Evolutionary conservation across 2,329 filamentous ascomycete species (phyloP).

Genomic region (Boeremia exigua): DNA sequence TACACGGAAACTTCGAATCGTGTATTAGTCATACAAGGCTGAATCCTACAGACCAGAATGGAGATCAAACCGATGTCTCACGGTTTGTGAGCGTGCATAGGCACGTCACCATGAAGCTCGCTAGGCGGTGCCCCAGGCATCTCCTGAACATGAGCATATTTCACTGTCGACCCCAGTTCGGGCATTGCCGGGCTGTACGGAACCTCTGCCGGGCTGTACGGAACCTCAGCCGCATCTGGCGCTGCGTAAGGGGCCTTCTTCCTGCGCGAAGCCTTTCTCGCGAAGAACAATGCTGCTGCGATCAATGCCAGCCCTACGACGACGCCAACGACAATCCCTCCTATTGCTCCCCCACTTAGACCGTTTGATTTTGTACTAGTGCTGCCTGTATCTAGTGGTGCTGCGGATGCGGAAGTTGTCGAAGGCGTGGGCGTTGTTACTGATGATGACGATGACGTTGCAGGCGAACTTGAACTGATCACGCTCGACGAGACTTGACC

Average conservation of each 20-base stretch:
- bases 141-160: slow-evolving; percentile 7
- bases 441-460: not conserved
- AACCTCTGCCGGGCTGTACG: not conserved
- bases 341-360: slow-evolving; percentile 7
- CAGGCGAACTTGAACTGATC: not conserved
- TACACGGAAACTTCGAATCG: not conserved
- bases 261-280: not conserved
- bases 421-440: not conserved
- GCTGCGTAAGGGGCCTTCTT: not conserved
- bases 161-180: not conserved
- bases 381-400: not conserved
- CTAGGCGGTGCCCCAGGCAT: slow-evolving; percentile 3
- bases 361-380: not conserved
- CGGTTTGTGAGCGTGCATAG: not conserved
- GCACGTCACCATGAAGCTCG: slow-evolving; percentile 7
- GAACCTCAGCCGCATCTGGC: not conserved
- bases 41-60: not conserved
- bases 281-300: slow-evolving; percentile 2
- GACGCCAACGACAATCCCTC: slow-evolving; percentile 4
- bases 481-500: slow-evolving; percentile 8
- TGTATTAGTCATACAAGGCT: not conserved
- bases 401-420: not conserved
- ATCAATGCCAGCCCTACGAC: slow-evolving; percentile 1
- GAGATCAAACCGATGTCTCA: not conserved
- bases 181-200: not conserved